A percentile compares a stretch with the other conserved stretches of the same genome.
Evolutionary conservation across 2,329 filamentous ascomycete species (phyloP).

Genomic region (Penicillium decumbens): DNA sequence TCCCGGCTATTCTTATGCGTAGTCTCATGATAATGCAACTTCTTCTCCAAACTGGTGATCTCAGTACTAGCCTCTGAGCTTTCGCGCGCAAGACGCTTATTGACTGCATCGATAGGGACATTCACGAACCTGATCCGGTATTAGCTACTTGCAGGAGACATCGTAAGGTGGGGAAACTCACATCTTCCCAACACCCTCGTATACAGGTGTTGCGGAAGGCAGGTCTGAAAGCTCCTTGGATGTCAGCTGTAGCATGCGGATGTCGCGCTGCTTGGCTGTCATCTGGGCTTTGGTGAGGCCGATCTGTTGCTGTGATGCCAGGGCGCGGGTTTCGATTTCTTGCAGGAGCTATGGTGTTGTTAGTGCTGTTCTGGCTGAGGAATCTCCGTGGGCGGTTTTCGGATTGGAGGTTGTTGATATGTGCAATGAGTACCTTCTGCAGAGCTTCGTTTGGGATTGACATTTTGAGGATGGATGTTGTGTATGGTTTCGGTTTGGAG

Average conservation of each 20-base stretch:
- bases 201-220: constrained; percentile 71
- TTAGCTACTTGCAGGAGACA: not conserved
- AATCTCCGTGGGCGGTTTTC: not conserved
- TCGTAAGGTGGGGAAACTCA: constrained; percentile 44
- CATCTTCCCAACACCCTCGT: constrained; percentile 98
- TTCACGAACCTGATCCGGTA: constrained; percentile 70
- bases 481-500: constrained; percentile 7
- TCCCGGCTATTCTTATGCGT: constrained; percentile 91
- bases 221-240: constrained; percentile 74
- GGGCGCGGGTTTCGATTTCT: constrained; percentile 88
- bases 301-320: constrained; percentile 88
- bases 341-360: constrained; percentile 65
- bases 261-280: constrained; percentile 77
- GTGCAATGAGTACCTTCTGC: constrained; percentile 66
- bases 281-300: constrained; percentile 79
- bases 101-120: constrained; percentile 66
- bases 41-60: constrained; percentile 77
- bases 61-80: constrained; percentile 71
- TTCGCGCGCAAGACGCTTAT: constrained; percentile 70
- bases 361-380: constrained; percentile 3
- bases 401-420: constrained; percentile 4
- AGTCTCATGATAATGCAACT: constrained; percentile 86
- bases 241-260: constrained; percentile 82
- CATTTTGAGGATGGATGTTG: constrained; percentile 53
- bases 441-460: constrained; percentile 90